These are phyloP conservation scores for Bipolaris bicolor DNA, from an alignment of 2,329 filamentous ascomycete genomes.

Conservation along the genomic window DNA sequence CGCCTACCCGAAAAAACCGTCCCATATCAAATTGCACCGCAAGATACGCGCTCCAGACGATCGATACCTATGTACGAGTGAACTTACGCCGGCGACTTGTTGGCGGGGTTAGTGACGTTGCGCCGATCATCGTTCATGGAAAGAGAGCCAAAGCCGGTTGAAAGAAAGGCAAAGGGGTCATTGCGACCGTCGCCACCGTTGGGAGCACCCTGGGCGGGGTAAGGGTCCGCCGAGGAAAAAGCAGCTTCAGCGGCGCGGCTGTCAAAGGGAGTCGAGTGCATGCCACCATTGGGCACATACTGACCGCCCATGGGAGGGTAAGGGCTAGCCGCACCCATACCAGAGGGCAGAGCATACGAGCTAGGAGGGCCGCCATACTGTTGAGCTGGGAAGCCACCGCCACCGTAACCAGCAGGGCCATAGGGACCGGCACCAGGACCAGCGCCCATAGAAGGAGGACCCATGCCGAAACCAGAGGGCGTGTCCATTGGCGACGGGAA, in stretches of 20 bases:
- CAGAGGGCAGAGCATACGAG: slow-evolving; percentile 87
- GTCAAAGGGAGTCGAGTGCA: slow-evolving; percentile 88
- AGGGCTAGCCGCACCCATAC: slow-evolving; percentile 77
- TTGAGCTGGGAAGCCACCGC: slow-evolving; percentile 67
- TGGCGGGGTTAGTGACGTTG: slow-evolving; percentile 49
- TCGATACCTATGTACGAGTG: slow-evolving; percentile 44
- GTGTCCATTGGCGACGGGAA: slow-evolving; percentile 91
- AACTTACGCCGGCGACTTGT: slow-evolving; percentile 50
- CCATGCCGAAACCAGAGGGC: slow-evolving; percentile 82
- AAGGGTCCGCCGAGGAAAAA: slow-evolving; percentile 87
- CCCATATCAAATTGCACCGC: slow-evolving; percentile 44
- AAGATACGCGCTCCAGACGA: slow-evolving; percentile 43
- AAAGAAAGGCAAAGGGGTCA: slow-evolving; percentile 82
- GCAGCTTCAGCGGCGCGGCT: slow-evolving; percentile 92
- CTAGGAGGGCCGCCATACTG: slow-evolving; percentile 87
- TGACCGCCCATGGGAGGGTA: slow-evolving; percentile 80
- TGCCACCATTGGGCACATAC: slow-evolving; percentile 75
- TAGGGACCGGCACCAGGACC: slow-evolving; percentile 73
- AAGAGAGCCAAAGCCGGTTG: slow-evolving; percentile 72
- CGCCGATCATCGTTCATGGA: slow-evolving; percentile 68
- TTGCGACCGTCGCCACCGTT: slow-evolving; percentile 71
- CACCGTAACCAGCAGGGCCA: slow-evolving; percentile 71
- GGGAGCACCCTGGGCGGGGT: slow-evolving; percentile 72
- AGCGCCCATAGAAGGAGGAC: slow-evolving; percentile 83
- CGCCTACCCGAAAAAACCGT: slow-evolving; percentile 43